phyloP scores from a whole-genome alignment of 2,329 filamentous ascomycete species.

The Dactylellina leptospora region DNA sequence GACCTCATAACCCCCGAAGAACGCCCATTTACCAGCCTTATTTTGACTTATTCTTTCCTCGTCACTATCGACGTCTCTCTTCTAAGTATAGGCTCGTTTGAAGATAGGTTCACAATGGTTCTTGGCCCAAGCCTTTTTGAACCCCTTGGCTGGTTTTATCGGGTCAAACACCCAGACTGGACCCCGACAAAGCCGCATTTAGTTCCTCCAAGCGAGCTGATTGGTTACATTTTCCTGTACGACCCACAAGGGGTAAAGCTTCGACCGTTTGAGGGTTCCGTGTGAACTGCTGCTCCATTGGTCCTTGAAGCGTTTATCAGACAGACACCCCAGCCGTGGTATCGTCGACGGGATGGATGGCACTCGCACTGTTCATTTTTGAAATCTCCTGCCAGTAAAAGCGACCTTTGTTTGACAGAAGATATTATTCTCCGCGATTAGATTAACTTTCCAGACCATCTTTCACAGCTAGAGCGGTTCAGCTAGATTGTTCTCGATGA shows the following conservation, averaged over 20 bases:
- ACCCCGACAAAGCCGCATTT: conserved; percentile 13
- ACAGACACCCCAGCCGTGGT: not conserved
- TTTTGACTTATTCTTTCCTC: not conserved
- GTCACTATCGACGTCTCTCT: too few species aligned
- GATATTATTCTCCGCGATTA: conserved; percentile 44
- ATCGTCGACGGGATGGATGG: not conserved
- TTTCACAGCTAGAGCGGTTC: conserved; percentile 3
- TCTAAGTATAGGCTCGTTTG: conserved; percentile 47
- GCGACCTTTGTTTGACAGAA: conserved; percentile 23
- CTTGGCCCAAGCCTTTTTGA: conserved; percentile 4
- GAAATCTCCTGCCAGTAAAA: too few species aligned
- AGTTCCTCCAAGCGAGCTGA: conserved; percentile 19
- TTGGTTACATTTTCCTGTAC: conserved; percentile 38
- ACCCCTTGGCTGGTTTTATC: conserved; percentile 19
- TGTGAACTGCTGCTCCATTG: conserved; percentile 18
- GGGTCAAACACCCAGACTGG: conserved; percentile 19
- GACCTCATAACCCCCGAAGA: not conserved
- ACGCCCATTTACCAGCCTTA: conserved; percentile 9
- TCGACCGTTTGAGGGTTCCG: conserved; percentile 27
- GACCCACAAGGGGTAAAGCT: conserved; percentile 31
- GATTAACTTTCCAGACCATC: not conserved
- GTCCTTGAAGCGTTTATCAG: conserved; percentile 50
- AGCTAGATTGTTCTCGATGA: conserved; percentile 17
- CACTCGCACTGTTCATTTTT: not conserved
- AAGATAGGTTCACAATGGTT: conserved; percentile 17